phyloP scores from a whole-genome alignment of 106 monocot species.

The Dendrobium officinale region DNA sequence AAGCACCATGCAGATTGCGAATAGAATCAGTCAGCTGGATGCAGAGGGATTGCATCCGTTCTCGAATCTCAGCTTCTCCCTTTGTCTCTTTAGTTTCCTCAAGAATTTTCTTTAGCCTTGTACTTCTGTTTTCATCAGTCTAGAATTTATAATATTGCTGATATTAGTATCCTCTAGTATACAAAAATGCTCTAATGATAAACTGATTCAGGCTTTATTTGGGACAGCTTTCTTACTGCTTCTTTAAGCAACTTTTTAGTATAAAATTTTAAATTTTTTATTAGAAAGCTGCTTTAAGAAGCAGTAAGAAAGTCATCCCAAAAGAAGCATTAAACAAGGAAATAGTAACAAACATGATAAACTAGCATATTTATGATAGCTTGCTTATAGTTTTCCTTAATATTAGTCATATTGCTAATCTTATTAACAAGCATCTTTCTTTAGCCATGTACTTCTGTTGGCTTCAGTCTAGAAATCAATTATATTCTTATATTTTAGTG shows the following conservation, averaged over 20 bases:
- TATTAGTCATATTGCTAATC: no score
- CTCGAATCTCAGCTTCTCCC: conserved; percentile 68
- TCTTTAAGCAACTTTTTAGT: no score
- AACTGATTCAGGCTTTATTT: neutral
- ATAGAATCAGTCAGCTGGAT: conserved; percentile 58
- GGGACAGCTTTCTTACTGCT: no score
- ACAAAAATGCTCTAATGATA: neutral
- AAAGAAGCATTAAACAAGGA: no score
- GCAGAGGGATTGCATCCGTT: conserved; percentile 69
- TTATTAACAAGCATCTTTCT: conserved; percentile 8
- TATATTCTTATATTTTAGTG: neutral
- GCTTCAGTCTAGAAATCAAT: conserved; percentile 42
- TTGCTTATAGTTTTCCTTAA: no score
- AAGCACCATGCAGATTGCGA: conserved; percentile 54
- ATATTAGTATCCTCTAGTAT: neutral
- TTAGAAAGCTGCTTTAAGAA: no score
- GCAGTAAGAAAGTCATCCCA: no score
- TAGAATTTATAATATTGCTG: conserved; percentile 10
- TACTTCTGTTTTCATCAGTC: conserved; percentile 54
- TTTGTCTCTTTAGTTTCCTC: conserved; percentile 86
- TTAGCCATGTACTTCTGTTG: conserved; percentile 67
- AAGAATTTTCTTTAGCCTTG: conserved; percentile 74
- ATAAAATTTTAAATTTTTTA: no score
- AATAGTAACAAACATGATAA: no score
- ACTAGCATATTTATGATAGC: no score